phyloP scores from a whole-genome alignment of 1,139 yeast genomes.

The Kodamaea sp. region DNA sequence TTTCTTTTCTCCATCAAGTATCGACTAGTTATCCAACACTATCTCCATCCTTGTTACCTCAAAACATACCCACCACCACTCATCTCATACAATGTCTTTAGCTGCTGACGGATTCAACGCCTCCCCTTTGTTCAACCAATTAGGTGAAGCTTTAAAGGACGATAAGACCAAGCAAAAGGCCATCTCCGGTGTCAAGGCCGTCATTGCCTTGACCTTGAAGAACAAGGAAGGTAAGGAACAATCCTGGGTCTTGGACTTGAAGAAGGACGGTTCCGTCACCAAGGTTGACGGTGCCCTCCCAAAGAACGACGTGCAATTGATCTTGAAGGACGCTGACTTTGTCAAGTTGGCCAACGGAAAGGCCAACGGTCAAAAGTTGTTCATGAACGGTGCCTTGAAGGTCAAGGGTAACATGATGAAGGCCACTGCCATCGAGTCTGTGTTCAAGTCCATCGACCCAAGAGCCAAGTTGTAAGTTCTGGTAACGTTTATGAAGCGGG shows the following conservation, averaged over 20 bases:
- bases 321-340: slow-evolving; percentile 64
- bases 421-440: slow-evolving; percentile 75
- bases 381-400: slow-evolving; percentile 82
- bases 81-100: slow-evolving; percentile 44
- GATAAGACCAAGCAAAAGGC: slow-evolving; percentile 43
- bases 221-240: slow-evolving; percentile 65
- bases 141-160: slow-evolving; percentile 44
- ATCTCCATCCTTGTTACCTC: no score
- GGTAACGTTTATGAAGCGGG: no score
- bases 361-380: slow-evolving; percentile 81
- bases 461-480: slow-evolving; percentile 45
- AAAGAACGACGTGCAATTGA: slow-evolving; percentile 67
- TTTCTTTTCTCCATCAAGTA: no score
- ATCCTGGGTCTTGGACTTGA: slow-evolving; percentile 73
- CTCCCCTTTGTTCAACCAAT: slow-evolving; percentile 44
- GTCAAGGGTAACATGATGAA: slow-evolving; percentile 89
- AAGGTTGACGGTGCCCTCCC: slow-evolving; percentile 49
- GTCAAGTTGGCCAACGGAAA: slow-evolving; percentile 73
- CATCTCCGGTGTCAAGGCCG: slow-evolving; percentile 56
- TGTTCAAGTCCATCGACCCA: slow-evolving; percentile 67
- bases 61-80: slow-evolving; percentile 10
- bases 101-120: slow-evolving; percentile 52
- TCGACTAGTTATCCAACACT: no score
- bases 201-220: slow-evolving; percentile 68
- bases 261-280: slow-evolving; percentile 57